Evolutionary conservation across 176 grass and related monocot species (phyloP), one percentile per base, ranked within the genome.

Genomic region (Raddia distichophylla): DNA sequence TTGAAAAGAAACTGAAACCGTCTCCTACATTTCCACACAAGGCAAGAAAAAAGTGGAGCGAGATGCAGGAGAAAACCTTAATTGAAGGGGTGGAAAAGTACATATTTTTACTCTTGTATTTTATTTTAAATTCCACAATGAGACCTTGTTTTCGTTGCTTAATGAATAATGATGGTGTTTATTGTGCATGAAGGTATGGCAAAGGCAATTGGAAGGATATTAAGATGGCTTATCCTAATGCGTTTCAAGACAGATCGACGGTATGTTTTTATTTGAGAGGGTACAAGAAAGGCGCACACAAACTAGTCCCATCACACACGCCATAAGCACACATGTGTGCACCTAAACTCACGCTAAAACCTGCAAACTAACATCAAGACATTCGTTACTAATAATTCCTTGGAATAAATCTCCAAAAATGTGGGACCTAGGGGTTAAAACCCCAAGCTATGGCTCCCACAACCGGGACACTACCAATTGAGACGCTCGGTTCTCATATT

Each of bases 141-240:
- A 42, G 20, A 55, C 17, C 33, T 70, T 6, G 10, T 5, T 1
- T 64, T 55, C 16, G 45, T 32, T 53, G n/a, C 45, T 42, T 43
- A 35, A 16, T 83, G 40, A n/a, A 49, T 85, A 57, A 42, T 64
- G 37, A 56, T 56, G 37, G 37, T 57, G 57, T 19, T 73, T 9
- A 2, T 53, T 33, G 4, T 65, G 15, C 15, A 50, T 16, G 37
- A 69, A 89, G 87, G 76, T 76, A 89, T 54, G 82, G 82, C 18
- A 85, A 42, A 69, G 87, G 87, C 11, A 85, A 63, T 3, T 89
- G 87, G 87, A 89, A 84, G 55, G 71, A 85, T 19, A 89, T 89
- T 76, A 89, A 89, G n/a, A 45, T 70, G 17, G 87, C 87, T 3
- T 89, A 89, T 48, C 81, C 87, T 48, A 54, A 45, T 60, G 64